Evolutionary conservation across 768 basidiomycete species (phyloP).

Genomic region (Lactarius hengduanensis): DNA sequence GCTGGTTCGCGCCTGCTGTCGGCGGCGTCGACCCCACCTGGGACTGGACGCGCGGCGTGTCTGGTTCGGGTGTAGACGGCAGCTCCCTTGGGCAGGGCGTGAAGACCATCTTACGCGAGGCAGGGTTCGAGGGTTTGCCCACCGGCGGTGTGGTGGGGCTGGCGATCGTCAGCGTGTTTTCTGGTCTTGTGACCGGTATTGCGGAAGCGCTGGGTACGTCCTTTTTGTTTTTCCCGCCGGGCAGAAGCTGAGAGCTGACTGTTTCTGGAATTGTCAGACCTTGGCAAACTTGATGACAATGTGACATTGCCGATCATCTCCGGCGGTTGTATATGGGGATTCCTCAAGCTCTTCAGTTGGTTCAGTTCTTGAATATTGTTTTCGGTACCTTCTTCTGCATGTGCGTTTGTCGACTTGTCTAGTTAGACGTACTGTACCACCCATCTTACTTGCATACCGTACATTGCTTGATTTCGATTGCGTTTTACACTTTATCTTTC

Average conservation of each 20-base stretch:
- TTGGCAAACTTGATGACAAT: slow-evolving; percentile 86
- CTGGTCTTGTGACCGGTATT: slow-evolving; percentile 78
- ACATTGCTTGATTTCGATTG: neutral
- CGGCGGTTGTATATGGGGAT: slow-evolving; percentile 65
- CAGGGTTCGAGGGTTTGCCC: slow-evolving; percentile 27
- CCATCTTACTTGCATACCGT: slow-evolving; percentile 3
- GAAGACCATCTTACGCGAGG: slow-evolving; percentile 32
- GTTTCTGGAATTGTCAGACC: slow-evolving; percentile 47
- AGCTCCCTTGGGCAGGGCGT: slow-evolving; percentile 30
- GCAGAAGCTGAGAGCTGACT: neutral
- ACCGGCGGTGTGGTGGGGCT: slow-evolving; percentile 51
- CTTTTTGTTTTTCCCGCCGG: slow-evolving; percentile 10
- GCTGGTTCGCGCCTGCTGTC: slow-evolving; percentile 51
- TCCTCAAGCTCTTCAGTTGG: slow-evolving; percentile 45
- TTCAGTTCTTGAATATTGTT: slow-evolving; percentile 30
- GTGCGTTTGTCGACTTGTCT: neutral
- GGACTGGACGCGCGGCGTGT: slow-evolving; percentile 55
- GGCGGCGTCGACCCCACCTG: slow-evolving; percentile 45
- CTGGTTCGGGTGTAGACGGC: slow-evolving; percentile 31
- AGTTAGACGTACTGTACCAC: slow-evolving; percentile 19
- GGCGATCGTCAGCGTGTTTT: slow-evolving; percentile 53
- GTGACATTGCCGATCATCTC: slow-evolving; percentile 86
- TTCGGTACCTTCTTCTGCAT: neutral
- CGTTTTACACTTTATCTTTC: neutral
- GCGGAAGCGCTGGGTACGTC: slow-evolving; percentile 86